Evolutionary conservation across 805 yeast species (phyloP).

Genomic region (Saccharomycopsis vini): DNA sequence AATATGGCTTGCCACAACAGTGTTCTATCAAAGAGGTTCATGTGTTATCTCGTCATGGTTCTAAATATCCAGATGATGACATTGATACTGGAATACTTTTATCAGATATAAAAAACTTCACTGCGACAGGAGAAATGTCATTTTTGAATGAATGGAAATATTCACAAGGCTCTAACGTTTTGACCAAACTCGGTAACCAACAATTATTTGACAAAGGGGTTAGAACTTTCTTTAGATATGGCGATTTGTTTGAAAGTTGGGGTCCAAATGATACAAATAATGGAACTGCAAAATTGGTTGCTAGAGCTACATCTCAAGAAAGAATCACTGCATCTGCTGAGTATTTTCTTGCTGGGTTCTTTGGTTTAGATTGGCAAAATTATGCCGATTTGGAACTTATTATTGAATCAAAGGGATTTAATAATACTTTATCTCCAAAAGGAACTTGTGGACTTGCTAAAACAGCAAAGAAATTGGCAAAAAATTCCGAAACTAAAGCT

Average conservation of each 20-base stretch:
- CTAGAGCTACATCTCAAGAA: constrained; percentile 34
- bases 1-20: constrained; percentile 24
- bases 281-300: constrained; percentile 16
- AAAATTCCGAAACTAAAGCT: background rate
- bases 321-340: constrained; percentile 40
- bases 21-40: constrained; percentile 62
- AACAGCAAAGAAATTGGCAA: background rate
- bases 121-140: constrained; percentile 37
- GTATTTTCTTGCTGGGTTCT: constrained; percentile 41
- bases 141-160: constrained; percentile 39
- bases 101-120: constrained; percentile 23
- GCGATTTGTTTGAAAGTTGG: constrained; percentile 17
- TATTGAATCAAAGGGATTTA: constrained; percentile 19
- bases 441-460: constrained; percentile 4
- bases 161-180: constrained; percentile 15
- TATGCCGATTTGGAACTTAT: constrained; percentile 20
- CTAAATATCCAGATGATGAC: constrained; percentile 52
- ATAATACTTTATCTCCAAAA: constrained; percentile 20
- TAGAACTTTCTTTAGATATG: constrained; percentile 19
- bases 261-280: background rate
- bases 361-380: constrained; percentile 28
- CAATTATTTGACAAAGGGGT: constrained; percentile 21
- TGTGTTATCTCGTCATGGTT: constrained; percentile 69
- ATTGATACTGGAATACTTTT: constrained; percentile 25
- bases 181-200: constrained; percentile 21